These are phyloP conservation scores for Xylaria longipes DNA, from an alignment of 495 filamentous ascomycete genomes.

Conservation along the genomic window DNA sequence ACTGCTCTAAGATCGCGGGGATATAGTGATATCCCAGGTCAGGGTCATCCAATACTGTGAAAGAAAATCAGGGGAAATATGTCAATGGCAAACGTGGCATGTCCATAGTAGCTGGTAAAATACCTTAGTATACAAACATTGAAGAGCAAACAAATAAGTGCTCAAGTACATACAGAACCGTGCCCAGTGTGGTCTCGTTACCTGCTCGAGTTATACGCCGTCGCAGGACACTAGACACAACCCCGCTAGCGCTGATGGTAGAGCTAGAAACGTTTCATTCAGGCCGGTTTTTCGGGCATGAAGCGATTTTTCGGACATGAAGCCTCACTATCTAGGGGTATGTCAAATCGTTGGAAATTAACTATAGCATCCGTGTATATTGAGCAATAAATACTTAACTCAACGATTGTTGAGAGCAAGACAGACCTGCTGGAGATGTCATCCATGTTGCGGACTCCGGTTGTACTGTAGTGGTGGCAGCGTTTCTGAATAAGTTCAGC, in stretches of 20 bases:
- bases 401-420: not conserved
- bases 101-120: too few relatives aligned
- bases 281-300: too few relatives aligned
- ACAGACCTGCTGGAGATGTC: not conserved
- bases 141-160: not conserved
- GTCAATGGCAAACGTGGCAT: too few relatives aligned
- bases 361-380: not conserved
- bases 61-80: not conserved
- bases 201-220: not conserved
- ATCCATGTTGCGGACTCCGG: not conserved
- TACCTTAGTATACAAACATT: too few relatives aligned
- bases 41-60: not conserved
- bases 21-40: not conserved
- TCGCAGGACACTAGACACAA: not conserved
- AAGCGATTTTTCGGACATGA: too few relatives aligned
- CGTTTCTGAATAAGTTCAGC: conserved; percentile 8
- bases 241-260: not conserved
- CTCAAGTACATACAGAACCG: not conserved
- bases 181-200: not conserved
- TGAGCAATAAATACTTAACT: not conserved
- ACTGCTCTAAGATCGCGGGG: not conserved
- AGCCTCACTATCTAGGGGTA: too few relatives aligned
- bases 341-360: not conserved
- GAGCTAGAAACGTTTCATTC: not conserved
- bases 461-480: not conserved